Base-by-base conservation (phyloP, 2,329 filamentous ascomycete species). In the Trichoderma endophyticum region DNA sequence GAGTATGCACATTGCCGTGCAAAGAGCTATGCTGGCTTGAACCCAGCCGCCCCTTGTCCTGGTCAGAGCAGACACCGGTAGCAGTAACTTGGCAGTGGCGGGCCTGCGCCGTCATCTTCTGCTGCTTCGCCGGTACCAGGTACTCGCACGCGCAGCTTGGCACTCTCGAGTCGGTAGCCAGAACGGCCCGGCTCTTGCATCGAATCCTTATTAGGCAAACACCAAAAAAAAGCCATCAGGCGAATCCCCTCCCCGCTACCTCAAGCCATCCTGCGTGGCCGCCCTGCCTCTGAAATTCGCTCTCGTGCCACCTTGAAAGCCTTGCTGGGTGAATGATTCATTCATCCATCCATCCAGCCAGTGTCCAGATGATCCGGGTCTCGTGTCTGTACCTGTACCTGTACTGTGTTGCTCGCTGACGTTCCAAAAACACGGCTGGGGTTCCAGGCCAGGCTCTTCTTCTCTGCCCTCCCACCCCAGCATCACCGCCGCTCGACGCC, bases 401-500 rank as follows among this genome's bases (percentile, higher is more conserved):
- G 43, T 51, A 24, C 43, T 21, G 36, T 21, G 43, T 12, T 60
- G 28, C 56, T 60, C 56, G 28, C 56, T 30, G 26, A 30, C 54
- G 43, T 51, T 21, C n/a, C 21, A 21, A 51, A 21, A 51, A 51
- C 43, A 21, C 43, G 43, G 43, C 43, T 51, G 51, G 65, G 30
- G n/a, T 30, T 32, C 60, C 32, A 54, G 36, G 62, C 60, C 32
- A 36, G 26, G 54, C 70, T 56, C 48, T 39, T 36, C 34, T 36
- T 39, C 36, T 39, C 48, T 57, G 61, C 70, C 34, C 39, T 39
- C 24, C 36, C 61, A 28, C 61, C 61, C 61, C 60, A 64, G 51
- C 63, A 72, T 66, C 71, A 69, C 69, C 71, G 71, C 65, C 60
- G 70, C 66, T 48, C 61, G 39, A 70, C 64, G 68, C 71, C 73